phyloP scores from a whole-genome alignment of 139 green algal genomes.

The Auxenochlorella pyrenoidosa region DNA sequence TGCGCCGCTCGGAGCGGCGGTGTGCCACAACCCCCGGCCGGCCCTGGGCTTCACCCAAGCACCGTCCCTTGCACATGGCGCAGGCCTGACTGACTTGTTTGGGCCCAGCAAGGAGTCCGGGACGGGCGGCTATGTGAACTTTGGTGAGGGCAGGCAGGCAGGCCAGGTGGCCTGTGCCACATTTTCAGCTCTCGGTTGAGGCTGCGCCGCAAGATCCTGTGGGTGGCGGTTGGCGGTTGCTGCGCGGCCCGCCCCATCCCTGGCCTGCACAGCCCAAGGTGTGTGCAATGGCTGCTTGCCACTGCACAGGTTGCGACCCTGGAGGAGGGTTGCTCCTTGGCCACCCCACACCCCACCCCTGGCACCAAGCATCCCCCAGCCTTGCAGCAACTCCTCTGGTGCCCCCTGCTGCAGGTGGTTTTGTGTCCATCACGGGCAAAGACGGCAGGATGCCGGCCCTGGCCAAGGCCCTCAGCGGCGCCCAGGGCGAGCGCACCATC shows the following conservation, averaged over 20 bases:
- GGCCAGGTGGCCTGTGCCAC: not conserved
- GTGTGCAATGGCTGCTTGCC: too few species aligned
- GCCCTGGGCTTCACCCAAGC: too few species aligned
- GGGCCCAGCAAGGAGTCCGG: not conserved
- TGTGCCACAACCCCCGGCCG: too few species aligned
- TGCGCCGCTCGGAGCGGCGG: too few species aligned
- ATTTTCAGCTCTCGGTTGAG: too few species aligned
- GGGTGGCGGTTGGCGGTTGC: too few species aligned
- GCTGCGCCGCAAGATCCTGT: too few species aligned
- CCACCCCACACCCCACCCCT: too few species aligned
- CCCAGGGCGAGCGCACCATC: not conserved
- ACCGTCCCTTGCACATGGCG: not conserved
- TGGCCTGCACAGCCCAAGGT: too few species aligned
- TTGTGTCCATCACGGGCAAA: not conserved
- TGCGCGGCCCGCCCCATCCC: too few species aligned
- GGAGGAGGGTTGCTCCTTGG: too few species aligned
- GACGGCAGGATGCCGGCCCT: not conserved
- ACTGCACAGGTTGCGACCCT: too few species aligned
- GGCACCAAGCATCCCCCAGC: not conserved
- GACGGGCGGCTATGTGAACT: not conserved
- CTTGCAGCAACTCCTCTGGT: not conserved
- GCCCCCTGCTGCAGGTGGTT: not conserved
- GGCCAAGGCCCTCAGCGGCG: not conserved
- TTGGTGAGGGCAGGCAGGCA: not conserved
- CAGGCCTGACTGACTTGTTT: not conserved